These are phyloP conservation scores for Didymella arachidicola DNA, from an alignment of 2,329 filamentous ascomycete genomes.

Conservation along the genomic window DNA sequence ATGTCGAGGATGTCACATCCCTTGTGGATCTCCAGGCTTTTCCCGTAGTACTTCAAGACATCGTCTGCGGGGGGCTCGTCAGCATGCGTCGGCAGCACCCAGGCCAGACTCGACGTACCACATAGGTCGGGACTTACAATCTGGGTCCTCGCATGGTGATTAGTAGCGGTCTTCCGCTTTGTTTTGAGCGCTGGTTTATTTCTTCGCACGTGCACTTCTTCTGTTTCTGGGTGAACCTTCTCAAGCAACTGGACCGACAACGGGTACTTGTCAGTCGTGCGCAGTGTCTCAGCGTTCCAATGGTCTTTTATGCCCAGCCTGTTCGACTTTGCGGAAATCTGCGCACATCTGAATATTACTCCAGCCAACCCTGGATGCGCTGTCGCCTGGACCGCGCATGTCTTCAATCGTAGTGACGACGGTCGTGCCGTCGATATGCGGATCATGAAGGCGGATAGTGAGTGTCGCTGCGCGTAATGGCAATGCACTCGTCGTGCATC, in stretches of 20 bases:
- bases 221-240: slow-evolving; percentile 1
- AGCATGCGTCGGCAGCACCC: slow-evolving; percentile 9
- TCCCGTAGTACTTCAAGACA: slow-evolving; percentile 72
- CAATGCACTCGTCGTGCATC: background rate
- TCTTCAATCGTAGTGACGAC: slow-evolving; percentile 15
- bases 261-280: slow-evolving; percentile 26
- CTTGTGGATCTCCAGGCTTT: slow-evolving; percentile 71
- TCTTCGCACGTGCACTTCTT: background rate
- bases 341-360: background rate
- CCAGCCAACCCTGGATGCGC: background rate
- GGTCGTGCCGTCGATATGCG: slow-evolving; percentile 23
- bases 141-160: slow-evolving; percentile 31
- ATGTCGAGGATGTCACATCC: slow-evolving; percentile 89
- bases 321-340: background rate
- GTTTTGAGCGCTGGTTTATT: background rate
- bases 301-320: slow-evolving; percentile 1
- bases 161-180: slow-evolving; percentile 1
- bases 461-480: slow-evolving; percentile 3
- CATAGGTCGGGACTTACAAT: slow-evolving; percentile 57
- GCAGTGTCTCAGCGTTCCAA: slow-evolving; percentile 29
- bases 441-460: slow-evolving; percentile 27
- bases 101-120: slow-evolving; percentile 48
- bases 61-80: slow-evolving; percentile 62
- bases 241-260: slow-evolving; percentile 22
- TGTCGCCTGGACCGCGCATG: background rate